Base-by-base conservation (phyloP, 495 filamentous ascomycete genomes). In the Elaphomyces granulatus region DNA sequence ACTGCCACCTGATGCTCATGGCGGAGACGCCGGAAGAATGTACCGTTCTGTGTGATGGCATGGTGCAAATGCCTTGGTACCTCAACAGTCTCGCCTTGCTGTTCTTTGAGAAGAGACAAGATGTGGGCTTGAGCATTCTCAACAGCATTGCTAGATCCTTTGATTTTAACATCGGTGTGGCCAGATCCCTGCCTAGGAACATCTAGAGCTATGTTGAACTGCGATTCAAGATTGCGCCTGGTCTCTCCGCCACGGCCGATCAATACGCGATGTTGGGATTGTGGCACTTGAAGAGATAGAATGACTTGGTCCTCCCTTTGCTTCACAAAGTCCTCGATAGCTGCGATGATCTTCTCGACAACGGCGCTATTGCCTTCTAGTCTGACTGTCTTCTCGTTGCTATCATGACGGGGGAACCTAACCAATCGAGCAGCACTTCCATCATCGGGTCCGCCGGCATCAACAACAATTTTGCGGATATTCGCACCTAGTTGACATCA, bases 231-330 rank as follows among this genome's bases (percentile, higher is more conserved):
- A 32, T 74, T 70, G 37, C 83, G 79, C 45, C 87, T 77, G 26
- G 77, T 78, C 38, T 90, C 84, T 38, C 90, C 90, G 43, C 86
- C 87, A 30, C 85, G 83, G 34, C 90, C 90, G 49, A 99, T 95
- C 10, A 99, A 71, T 8, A 83, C 67, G 21, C 86, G 74, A 54
- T 96, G 92, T 65, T 93, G 94, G 40, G 87, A 78, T 3, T 76
- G 74, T 16, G 85, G 76, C 15, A 96, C 78, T 3, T 93, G 85
- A 32, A 94, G 43, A n/a, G 59, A 67, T 43, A 79, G 79, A 3
- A 74, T 77, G 19, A 80, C 72, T 54, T 92, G 81, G 48, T 74
- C 83, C 48, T 83, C 77, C 18, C 83, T 80, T 56, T 94, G 75
- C 15, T 71, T 61, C 26, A 94, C 83, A 32, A 90, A 80, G 16